These are phyloP conservation scores for Phytophthora syringae DNA, from an alignment of 352 stramenopile species.

Conservation along the genomic window DNA sequence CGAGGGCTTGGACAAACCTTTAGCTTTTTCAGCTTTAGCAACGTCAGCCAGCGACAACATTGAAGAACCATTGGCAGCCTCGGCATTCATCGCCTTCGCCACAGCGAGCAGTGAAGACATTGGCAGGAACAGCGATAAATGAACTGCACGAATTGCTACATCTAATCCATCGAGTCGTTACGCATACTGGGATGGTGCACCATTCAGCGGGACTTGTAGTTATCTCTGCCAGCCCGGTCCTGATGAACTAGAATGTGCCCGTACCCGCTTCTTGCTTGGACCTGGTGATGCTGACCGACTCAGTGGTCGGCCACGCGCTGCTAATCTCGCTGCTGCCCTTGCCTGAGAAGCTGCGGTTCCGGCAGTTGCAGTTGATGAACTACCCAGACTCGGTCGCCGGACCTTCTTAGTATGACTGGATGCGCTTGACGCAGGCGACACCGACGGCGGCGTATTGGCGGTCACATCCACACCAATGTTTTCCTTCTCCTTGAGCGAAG, in stretches of 20 bases:
- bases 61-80: conserved; percentile 2
- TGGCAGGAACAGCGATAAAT: conserved; percentile 9
- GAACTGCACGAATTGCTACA: conserved; percentile 28
- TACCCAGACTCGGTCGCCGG: conserved; percentile 23
- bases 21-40: conserved; percentile 36
- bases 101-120: conserved; percentile 60
- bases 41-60: conserved; percentile 46
- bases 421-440: conserved; percentile 25
- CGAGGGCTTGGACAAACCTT: conserved; percentile 25
- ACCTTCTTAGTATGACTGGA: conserved; percentile 21
- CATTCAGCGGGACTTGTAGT: conserved; percentile 6
- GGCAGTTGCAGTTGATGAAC: conserved; percentile 27
- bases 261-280: conserved; percentile 49
- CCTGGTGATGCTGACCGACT: conserved; percentile 42
- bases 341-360: conserved; percentile 27
- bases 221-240: conserved; percentile 43
- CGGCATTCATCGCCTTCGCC: conserved; percentile 50
- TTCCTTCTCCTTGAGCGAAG: conserved; percentile 72
- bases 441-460: conserved; percentile 27
- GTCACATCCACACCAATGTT: conserved; percentile 53
- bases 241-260: conserved; percentile 32
- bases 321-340: conserved; percentile 32
- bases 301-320: conserved; percentile 16
- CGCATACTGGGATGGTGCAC: conserved; percentile 29
- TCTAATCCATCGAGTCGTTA: conserved; percentile 33